Base-by-base conservation (phyloP, 345 rosid genomes). In the Ailanthus altissimus region DNA sequence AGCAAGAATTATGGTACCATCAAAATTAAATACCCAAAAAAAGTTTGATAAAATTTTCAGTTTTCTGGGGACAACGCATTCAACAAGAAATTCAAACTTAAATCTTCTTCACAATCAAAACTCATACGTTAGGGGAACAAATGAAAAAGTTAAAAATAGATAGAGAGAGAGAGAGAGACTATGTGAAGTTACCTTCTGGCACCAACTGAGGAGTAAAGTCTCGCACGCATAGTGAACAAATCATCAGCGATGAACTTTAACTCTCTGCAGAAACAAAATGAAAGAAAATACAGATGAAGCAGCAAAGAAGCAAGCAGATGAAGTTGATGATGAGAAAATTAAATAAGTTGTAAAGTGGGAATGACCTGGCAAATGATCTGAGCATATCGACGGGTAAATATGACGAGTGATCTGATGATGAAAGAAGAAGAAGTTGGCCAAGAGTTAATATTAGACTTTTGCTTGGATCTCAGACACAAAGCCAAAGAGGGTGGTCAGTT, bases 361-460 rank as follows among this genome's bases (percentile, higher is more conserved):
- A 59, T 8, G 18, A 79, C 78, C 78, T 75, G 72, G 50, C 26
- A 40, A 75, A 25, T 54, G 78, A 51, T 68, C 75, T 62, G 38
- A 75, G 28, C 78, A 80, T 80, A 49, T 53, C 40, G 50, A 64
- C 16, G 38, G 11, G 28, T 32, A n/a, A n/a, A n/a, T n/a, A 14
- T 13, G 43, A 11, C 12, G 13, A 32, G 11, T 2, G 61, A 63
- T 50, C 49, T 14, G 51, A 51, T 74, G 36, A 18, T 18, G 18
- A 63, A 20, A 32, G 12, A 20, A 40, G 46, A 49, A 5, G 14
- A 8, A 46, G 76, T 21, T 70, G 25, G 36, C 42, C 6, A 68
- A 23, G 3, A 18, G 38, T 14, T n/a, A 23, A 3, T 0, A 1
- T 18, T 1, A 25, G 18, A 25, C 38, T 46, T 1, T 26, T 43